Base-by-base conservation (phyloP, 768 basidiomycete species). In the Rhodotorula taiwanensis region DNA sequence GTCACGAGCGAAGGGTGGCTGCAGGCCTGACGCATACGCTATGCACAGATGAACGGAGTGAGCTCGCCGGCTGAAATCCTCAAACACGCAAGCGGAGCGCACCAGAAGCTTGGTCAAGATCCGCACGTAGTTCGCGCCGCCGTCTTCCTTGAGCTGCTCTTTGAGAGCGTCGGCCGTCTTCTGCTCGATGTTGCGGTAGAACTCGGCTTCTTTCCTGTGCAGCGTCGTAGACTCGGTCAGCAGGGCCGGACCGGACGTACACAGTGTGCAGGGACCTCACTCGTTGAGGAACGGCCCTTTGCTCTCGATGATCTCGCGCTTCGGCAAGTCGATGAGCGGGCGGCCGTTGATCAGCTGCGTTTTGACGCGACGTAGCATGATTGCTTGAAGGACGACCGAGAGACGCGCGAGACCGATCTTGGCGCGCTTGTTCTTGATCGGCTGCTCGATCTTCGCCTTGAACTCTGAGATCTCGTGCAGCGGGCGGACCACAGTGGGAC, bases 331-430 rank as follows among this genome's bases (percentile, higher is more conserved):
- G 44, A 98, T 80, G 25, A 98, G 79, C 0, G 83, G 83, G 71
- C 90, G 87, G 9, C 94, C 94, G 56, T 79, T 76, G 36, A 74
- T 57, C 60, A 87, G 66, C 54, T 84, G 82, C 42, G 81, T 81
- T 76, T 98, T 99, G 5, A 81, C 84, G 7, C 95, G 84, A 9
- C 94, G 82, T 34, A 97, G 82, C 92, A 98, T 94, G 65, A 93
- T 80, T 18, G 86, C 82, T 68, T 86, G 84, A 20, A 98, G 78
- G 5, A 98, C 84, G 42, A 87, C 83, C 83, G 89, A 21, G 9
- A 66, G 50, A 0, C 60, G 52, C 0, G 61, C 60, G 21, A 64
- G 52, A 15, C 41, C 69, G 5, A 75, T 39, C 60, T 75, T 74
- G 82, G 83, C 57, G 74, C 79, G 36, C 82, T 89, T 64, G 64